A percentile compares a stretch with the other conserved stretches of the same genome.
phyloP scores from a whole-genome alignment of 495 filamentous ascomycete genomes.

The Penicillium flavigenum region DNA sequence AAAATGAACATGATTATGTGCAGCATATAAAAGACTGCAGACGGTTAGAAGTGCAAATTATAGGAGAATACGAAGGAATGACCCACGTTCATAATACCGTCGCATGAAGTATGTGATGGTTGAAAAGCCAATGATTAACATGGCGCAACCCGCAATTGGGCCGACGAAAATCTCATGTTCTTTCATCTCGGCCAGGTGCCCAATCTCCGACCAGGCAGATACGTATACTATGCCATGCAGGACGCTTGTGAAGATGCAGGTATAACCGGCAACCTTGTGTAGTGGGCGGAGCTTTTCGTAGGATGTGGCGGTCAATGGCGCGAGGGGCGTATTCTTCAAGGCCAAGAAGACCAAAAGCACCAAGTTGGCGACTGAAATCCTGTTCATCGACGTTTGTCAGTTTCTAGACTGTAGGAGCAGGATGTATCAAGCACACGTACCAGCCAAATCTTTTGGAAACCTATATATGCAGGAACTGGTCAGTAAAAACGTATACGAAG shows the following conservation, averaged over 20 bases:
- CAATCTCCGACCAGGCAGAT: slow-evolving; percentile 24
- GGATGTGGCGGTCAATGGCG: slow-evolving; percentile 54
- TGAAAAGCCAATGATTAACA: slow-evolving; percentile 37
- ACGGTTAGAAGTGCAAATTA: not conserved
- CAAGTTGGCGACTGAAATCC: slow-evolving; percentile 54
- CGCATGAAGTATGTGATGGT: slow-evolving; percentile 31
- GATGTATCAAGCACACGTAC: not conserved
- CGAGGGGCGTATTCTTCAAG: slow-evolving; percentile 59
- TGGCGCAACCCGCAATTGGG: slow-evolving; percentile 49
- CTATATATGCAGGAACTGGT: not conserved
- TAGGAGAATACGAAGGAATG: too few relatives aligned
- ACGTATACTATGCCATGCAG: slow-evolving; percentile 48
- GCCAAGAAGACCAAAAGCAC: slow-evolving; percentile 56
- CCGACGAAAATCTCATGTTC: slow-evolving; percentile 42
- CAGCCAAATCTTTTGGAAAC: slow-evolving; percentile 10
- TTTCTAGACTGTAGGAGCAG: not conserved
- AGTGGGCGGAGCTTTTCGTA: slow-evolving; percentile 60
- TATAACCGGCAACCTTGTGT: slow-evolving; percentile 56
- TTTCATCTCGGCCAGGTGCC: slow-evolving; percentile 25
- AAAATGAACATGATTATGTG: slow-evolving; percentile 54
- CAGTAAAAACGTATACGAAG: not conserved
- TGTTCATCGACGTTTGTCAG: slow-evolving; percentile 18
- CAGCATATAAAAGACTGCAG: slow-evolving; percentile 50
- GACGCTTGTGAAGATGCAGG: slow-evolving; percentile 43
- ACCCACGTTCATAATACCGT: slow-evolving; percentile 47